Evolutionary conservation across 1,284 basidiomycete species (phyloP).

Genomic region (Trichosporon ovoides): DNA sequence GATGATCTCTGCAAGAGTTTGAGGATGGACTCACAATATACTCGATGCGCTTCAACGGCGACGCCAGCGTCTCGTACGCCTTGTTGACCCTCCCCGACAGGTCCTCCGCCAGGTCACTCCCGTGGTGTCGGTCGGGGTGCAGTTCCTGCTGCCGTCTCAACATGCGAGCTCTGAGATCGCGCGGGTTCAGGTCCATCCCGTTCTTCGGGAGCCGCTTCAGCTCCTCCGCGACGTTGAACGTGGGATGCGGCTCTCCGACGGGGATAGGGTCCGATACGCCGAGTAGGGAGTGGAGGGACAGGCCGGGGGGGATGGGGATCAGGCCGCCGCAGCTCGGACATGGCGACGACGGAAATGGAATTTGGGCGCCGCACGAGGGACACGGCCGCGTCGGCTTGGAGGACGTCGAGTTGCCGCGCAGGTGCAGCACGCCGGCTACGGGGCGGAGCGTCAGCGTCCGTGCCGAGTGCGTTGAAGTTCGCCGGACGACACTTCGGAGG

Average conservation of each 20-base stretch:
- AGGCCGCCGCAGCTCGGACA: slow-evolving; percentile 39
- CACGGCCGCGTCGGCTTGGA: slow-evolving; percentile 26
- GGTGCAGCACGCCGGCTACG: not conserved
- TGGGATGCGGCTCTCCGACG: slow-evolving; percentile 3
- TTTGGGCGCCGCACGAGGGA: slow-evolving; percentile 27
- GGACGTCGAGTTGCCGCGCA: not conserved
- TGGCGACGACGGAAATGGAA: slow-evolving; percentile 37
- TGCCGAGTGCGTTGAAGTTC: not conserved
- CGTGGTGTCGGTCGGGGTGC: slow-evolving; percentile 44
- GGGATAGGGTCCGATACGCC: slow-evolving; percentile 28
- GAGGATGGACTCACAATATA: slow-evolving; percentile 49
- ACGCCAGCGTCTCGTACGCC: slow-evolving; percentile 43
- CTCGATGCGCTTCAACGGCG: slow-evolving; percentile 44
- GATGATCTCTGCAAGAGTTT: too few species aligned
- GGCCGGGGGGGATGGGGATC: slow-evolving; percentile 34
- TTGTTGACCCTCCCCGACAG: slow-evolving; percentile 43
- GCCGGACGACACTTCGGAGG: not conserved
- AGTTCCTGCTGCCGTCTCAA: slow-evolving; percentile 37
- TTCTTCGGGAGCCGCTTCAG: slow-evolving; percentile 30
- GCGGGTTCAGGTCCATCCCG: slow-evolving; percentile 37
- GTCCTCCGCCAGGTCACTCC: slow-evolving; percentile 34
- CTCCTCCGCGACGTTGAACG: slow-evolving; percentile 30
- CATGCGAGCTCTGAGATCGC: slow-evolving; percentile 36
- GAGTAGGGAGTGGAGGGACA: slow-evolving; percentile 42
- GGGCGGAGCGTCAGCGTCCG: not conserved